Evolutionary conservation across 305 asterid genomes (phyloP).

Genomic region (Fraxinus sp.): DNA sequence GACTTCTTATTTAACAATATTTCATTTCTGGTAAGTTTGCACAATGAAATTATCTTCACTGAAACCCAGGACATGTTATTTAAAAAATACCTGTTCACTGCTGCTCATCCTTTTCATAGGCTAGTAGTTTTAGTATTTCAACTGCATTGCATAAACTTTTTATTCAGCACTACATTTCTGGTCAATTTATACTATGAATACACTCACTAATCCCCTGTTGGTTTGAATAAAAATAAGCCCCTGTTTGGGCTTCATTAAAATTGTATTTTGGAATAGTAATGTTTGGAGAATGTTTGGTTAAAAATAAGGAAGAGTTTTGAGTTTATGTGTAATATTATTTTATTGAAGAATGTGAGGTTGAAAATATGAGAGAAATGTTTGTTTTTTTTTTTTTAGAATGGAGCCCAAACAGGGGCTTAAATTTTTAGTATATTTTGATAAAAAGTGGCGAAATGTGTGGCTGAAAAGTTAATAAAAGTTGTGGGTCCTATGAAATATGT

Average conservation of each 20-base stretch:
- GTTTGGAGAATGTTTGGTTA: too few relatives aligned
- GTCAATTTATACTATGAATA: not conserved
- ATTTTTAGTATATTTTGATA: too few relatives aligned
- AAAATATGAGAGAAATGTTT: too few relatives aligned
- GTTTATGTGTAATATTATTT: too few relatives aligned
- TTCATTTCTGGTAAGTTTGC: not conserved
- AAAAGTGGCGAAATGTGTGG: not conserved
- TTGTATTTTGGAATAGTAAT: too few relatives aligned
- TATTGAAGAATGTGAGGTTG: too few relatives aligned
- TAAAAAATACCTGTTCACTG: not conserved
- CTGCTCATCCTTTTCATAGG: not conserved
- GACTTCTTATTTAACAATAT: slow-evolving; percentile 1
- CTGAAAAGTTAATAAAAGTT: not conserved
- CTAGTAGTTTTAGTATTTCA: not conserved
- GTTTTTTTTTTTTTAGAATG: too few relatives aligned
- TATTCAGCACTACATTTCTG: not conserved
- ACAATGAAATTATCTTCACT: not conserved
- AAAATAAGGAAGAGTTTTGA: too few relatives aligned
- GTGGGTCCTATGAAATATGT: not conserved
- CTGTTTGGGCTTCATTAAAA: too few relatives aligned
- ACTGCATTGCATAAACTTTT: not conserved
- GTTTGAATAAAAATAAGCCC: not conserved
- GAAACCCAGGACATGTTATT: not conserved
- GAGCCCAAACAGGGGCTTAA: too few relatives aligned
- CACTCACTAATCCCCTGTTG: not conserved